Percentiles rank a stretch among this genome's conserved stretches.
phyloP scores from a whole-genome alignment of 2,329 filamentous ascomycete genomes.

The Fusarium longipes region DNA sequence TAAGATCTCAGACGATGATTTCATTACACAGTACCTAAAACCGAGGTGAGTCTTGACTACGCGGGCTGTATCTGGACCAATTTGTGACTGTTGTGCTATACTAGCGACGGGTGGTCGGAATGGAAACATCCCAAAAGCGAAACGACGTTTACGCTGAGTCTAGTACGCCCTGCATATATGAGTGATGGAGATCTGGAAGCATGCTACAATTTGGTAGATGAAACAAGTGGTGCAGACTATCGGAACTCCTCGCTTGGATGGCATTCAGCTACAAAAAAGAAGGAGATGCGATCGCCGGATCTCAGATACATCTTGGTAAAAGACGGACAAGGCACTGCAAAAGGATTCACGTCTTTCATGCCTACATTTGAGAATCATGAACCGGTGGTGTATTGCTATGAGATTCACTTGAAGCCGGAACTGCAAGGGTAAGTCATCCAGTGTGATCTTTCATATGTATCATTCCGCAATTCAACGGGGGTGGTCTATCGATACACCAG shows the following conservation, averaged over 20 bases:
- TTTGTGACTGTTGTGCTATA: background rate
- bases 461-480: conserved; percentile 10
- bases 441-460: background rate
- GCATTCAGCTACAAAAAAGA: conserved; percentile 69
- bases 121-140: conserved; percentile 65
- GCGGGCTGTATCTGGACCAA: background rate
- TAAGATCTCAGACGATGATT: conserved; percentile 58
- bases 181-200: conserved; percentile 58
- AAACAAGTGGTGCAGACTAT: conserved; percentile 74
- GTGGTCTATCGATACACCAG: background rate
- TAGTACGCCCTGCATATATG: conserved; percentile 57
- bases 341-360: conserved; percentile 75
- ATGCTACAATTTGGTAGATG: conserved; percentile 68
- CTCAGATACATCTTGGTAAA: conserved; percentile 76
- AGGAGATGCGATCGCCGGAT: conserved; percentile 75
- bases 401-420: conserved; percentile 73
- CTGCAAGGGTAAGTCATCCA: conserved; percentile 62
- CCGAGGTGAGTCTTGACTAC: conserved; percentile 54
- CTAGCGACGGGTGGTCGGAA: conserved; percentile 48
- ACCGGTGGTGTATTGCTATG: conserved; percentile 80
- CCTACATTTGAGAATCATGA: conserved; percentile 74
- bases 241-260: conserved; percentile 71
- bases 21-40: conserved; percentile 60
- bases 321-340: conserved; percentile 48
- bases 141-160: conserved; percentile 55